These are phyloP conservation scores for Cadophora sp. DNA, from an alignment of 2,329 filamentous ascomycete species.

Conservation along the genomic window DNA sequence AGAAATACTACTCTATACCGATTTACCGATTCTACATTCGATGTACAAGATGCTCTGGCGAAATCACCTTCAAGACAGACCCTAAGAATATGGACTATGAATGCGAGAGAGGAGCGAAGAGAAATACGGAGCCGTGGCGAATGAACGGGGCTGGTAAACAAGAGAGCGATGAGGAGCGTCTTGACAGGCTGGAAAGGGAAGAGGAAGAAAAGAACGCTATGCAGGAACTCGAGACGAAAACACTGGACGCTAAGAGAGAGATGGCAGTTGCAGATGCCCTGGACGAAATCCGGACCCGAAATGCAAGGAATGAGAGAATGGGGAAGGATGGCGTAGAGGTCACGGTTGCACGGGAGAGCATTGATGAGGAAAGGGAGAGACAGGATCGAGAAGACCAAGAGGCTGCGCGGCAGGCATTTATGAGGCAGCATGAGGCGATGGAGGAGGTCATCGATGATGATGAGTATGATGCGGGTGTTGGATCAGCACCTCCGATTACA, in stretches of 20 bases:
- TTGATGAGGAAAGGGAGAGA: slow-evolving; percentile 66
- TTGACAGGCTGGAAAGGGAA: slow-evolving; percentile 84
- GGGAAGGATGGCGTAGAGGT: slow-evolving; percentile 71
- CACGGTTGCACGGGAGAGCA: slow-evolving; percentile 56
- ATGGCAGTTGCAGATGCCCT: slow-evolving; percentile 97
- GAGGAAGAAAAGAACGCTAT: slow-evolving; percentile 88
- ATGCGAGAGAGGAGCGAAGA: slow-evolving; percentile 79
- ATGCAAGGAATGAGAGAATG: slow-evolving; percentile 83
- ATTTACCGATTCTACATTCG: slow-evolving; percentile 92
- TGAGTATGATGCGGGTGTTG: slow-evolving; percentile 41
- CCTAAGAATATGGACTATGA: slow-evolving; percentile 94
- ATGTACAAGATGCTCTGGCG: slow-evolving; percentile 83
- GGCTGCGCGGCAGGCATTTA: slow-evolving; percentile 79
- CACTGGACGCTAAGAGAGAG: slow-evolving; percentile 87
- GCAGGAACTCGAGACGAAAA: slow-evolving; percentile 94
- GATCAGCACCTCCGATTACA: slow-evolving; percentile 47
- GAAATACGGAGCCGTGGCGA: slow-evolving; percentile 94
- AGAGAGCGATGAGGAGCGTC: slow-evolving; percentile 85
- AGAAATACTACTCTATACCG: slow-evolving; percentile 87
- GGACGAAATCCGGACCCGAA: slow-evolving; percentile 91
- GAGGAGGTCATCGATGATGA: slow-evolving; percentile 47
- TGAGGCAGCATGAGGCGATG: slow-evolving; percentile 44
- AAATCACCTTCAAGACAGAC: slow-evolving; percentile 94
- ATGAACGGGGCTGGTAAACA: slow-evolving; percentile 59
- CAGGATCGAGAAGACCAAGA: slow-evolving; percentile 86